Conservation (phyloP, 202 grass and related monocot species). For the Elaeis oleifera region DNA sequence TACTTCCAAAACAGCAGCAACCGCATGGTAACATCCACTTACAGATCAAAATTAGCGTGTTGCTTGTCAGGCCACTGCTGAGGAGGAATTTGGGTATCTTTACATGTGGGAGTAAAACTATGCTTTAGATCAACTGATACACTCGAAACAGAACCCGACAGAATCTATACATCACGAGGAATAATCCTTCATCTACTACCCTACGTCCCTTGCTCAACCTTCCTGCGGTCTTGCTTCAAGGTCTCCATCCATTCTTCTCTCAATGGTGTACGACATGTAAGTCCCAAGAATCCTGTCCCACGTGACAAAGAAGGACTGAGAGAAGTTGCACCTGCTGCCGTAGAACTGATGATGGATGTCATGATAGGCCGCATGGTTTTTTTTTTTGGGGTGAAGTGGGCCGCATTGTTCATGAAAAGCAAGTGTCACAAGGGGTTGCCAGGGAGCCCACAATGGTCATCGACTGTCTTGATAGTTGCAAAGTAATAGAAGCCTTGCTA, state of each 20-base stretch:
- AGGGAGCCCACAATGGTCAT: slow-evolving; percentile 39
- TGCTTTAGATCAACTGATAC: no score
- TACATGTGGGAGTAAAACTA: no score
- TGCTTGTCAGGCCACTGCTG: no score
- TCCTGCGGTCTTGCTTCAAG: slow-evolving; percentile 1
- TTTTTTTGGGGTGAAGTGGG: neutral
- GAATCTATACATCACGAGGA: no score
- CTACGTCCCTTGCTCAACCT: no score
- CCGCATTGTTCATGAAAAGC: slow-evolving; percentile 28
- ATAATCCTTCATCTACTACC: no score
- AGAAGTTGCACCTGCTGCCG: slow-evolving; percentile 24
- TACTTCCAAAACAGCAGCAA: no score
- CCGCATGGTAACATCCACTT: no score
- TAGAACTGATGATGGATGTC: slow-evolving; percentile 38
- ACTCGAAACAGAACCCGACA: no score
- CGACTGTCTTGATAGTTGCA: slow-evolving; percentile 23
- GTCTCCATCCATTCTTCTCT: slow-evolving; percentile 10
- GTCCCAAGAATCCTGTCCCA: slow-evolving; percentile 33
- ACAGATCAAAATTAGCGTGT: no score
- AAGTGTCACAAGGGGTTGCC: slow-evolving; percentile 18
- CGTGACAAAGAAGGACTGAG: slow-evolving; percentile 34
- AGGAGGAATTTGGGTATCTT: no score
- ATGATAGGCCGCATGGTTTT: slow-evolving; percentile 12
- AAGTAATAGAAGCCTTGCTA: slow-evolving; percentile 16
- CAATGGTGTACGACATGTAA: slow-evolving; percentile 21